Percentiles rank a stretch among this genome's conserved stretches.
phyloP scores from a whole-genome alignment of 2,329 filamentous ascomycete species.

The Anthostomella pinea region DNA sequence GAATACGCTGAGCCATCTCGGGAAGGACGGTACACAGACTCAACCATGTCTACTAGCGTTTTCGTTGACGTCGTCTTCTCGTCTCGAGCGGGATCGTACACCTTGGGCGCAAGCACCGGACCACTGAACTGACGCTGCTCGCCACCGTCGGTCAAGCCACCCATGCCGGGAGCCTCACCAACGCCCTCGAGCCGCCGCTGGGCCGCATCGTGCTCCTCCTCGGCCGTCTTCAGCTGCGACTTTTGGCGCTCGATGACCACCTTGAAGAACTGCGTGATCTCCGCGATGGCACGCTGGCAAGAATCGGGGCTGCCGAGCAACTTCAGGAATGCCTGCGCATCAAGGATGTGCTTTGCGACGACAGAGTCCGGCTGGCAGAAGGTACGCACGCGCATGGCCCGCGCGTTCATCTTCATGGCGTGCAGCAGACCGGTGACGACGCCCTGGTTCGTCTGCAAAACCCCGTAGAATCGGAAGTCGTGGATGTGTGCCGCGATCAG shows the following conservation, averaged over 20 bases:
- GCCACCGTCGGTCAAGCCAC: slow-evolving; percentile 1
- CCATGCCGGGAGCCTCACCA: background rate
- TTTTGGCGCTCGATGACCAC: slow-evolving; percentile 47
- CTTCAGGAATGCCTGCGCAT: slow-evolving; percentile 49
- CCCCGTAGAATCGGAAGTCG: slow-evolving; percentile 55
- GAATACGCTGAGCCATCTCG: too few species aligned
- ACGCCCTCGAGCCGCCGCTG: background rate
- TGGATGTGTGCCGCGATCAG: slow-evolving; percentile 48
- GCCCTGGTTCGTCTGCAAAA: slow-evolving; percentile 39
- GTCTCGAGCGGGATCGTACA: slow-evolving; percentile 7
- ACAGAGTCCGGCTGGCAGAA: slow-evolving; percentile 58
- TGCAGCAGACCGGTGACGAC: slow-evolving; percentile 49
- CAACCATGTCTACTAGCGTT: too few species aligned
- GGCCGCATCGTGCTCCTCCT: background rate
- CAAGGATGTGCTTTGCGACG: slow-evolving; percentile 55
- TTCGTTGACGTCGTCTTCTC: slow-evolving; percentile 1
- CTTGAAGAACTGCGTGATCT: slow-evolving; percentile 54
- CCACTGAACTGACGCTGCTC: slow-evolving; percentile 17
- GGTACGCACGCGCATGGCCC: slow-evolving; percentile 51
- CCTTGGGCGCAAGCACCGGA: slow-evolving; percentile 13
- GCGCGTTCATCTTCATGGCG: slow-evolving; percentile 51
- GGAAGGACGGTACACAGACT: too few species aligned
- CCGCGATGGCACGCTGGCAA: slow-evolving; percentile 45
- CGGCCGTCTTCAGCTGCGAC: slow-evolving; percentile 2
- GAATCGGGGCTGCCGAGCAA: slow-evolving; percentile 44